Percentiles rank a stretch among this genome's conserved stretches.
Evolutionary conservation across 495 filamentous ascomycete genomes (phyloP).

Genomic region (Geoglossum glabrum): DNA sequence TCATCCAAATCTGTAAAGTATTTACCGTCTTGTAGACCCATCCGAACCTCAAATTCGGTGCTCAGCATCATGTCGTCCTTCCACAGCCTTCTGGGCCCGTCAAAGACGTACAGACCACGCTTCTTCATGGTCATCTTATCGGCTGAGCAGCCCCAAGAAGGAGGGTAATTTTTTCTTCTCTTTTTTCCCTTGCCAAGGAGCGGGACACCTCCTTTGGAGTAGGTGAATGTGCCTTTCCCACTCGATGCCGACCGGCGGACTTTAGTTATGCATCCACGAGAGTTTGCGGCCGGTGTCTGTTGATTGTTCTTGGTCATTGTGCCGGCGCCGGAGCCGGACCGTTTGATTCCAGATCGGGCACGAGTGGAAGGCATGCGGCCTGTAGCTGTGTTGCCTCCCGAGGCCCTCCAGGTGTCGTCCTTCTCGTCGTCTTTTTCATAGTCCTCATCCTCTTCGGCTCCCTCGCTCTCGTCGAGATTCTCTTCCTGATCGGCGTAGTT

Average conservation of each 20-base stretch:
- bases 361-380: conserved; percentile 12
- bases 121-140: conserved; percentile 96
- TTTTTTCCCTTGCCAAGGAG: conserved; percentile 49
- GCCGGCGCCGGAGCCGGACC: conserved; percentile 23
- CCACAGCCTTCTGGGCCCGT: conserved; percentile 69
- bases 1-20: conserved; percentile 87
- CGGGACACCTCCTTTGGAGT: conserved; percentile 29
- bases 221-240: neutral
- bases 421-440: conserved; percentile 36
- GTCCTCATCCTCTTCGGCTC: conserved; percentile 40
- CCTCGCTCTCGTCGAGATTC: conserved; percentile 30
- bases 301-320: neutral
- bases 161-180: conserved; percentile 79
- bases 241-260: neutral
- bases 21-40: conserved; percentile 41
- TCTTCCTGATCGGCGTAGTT: conserved; percentile 22
- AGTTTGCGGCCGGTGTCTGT: neutral
- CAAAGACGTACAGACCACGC: conserved; percentile 82
- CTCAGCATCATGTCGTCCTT: conserved; percentile 99
- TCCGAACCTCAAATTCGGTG: conserved; percentile 79
- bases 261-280: neutral
- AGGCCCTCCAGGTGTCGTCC: conserved; percentile 29
- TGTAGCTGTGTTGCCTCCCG: conserved; percentile 14
- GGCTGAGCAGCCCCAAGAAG: conserved; percentile 74
- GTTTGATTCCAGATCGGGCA: conserved; percentile 6